Conservation (phyloP, 108 stramenopile genomes). For the Pseudonitzschia multistriata region DNA sequence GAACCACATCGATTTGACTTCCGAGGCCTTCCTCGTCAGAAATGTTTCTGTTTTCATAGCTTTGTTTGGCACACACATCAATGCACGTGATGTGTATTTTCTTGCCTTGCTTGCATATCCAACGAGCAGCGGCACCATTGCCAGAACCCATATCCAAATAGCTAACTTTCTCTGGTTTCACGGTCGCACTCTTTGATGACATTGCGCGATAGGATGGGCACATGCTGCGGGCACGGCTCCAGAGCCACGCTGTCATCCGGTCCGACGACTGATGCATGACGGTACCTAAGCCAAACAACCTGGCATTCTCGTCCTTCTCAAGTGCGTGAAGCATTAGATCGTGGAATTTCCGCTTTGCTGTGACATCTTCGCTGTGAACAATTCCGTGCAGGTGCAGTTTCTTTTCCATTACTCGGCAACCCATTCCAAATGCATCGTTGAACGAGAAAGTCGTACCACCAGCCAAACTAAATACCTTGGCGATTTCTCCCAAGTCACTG, state of each 20-base stretch:
- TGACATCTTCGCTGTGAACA: slow-evolving; percentile 23
- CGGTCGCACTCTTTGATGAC: slow-evolving; percentile 9
- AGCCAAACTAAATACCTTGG: slow-evolving; percentile 24
- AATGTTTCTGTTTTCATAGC: slow-evolving; percentile 29
- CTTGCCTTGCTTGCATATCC: slow-evolving; percentile 28
- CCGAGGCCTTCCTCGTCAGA: slow-evolving; percentile 35
- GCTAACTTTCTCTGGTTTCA: slow-evolving; percentile 8
- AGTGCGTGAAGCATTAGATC: slow-evolving; percentile 24
- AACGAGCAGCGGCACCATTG: slow-evolving; percentile 33
- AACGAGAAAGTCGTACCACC: slow-evolving; percentile 11
- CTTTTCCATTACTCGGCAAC: slow-evolving; percentile 25
- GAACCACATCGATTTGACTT: slow-evolving; percentile 36
- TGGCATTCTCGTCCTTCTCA: slow-evolving; percentile 29
- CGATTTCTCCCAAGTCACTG: slow-evolving; percentile 33
- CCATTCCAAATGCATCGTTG: slow-evolving; percentile 28
- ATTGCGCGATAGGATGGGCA: slow-evolving; percentile 24
- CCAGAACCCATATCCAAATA: slow-evolving; percentile 36
- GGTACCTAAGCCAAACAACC: slow-evolving; percentile 27
- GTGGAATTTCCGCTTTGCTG: slow-evolving; percentile 28
- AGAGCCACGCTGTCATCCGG: slow-evolving; percentile 34
- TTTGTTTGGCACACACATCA: slow-evolving; percentile 45
- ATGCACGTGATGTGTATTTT: slow-evolving; percentile 44
- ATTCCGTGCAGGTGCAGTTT: slow-evolving; percentile 40
- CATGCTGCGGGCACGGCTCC: slow-evolving; percentile 22
- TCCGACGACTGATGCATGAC: slow-evolving; percentile 38